phyloP scores from a whole-genome alignment of 345 rosid species.

The Salix udensis region DNA sequence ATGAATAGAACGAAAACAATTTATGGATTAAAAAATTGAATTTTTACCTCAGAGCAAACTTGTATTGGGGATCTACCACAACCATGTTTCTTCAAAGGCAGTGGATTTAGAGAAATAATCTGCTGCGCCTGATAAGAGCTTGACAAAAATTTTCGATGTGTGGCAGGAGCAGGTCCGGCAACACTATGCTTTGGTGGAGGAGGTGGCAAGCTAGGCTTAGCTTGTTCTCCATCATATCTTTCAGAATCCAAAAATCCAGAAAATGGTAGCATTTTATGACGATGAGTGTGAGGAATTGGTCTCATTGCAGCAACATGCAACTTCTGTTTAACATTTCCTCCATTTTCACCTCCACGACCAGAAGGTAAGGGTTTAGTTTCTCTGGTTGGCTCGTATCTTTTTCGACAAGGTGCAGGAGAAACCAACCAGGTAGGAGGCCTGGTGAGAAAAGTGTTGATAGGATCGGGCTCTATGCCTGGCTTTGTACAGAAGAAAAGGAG shows the following conservation, averaged over 20 bases:
- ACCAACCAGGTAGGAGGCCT: slow-evolving; percentile 71
- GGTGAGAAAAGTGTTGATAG: slow-evolving; percentile 29
- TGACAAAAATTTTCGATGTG: slow-evolving; percentile 69
- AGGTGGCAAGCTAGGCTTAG: slow-evolving; percentile 55
- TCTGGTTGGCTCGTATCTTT: slow-evolving; percentile 53
- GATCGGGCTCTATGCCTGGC: slow-evolving; percentile 39
- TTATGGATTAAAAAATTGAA: slow-evolving; percentile 4
- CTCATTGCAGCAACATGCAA: slow-evolving; percentile 69
- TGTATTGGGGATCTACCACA: slow-evolving; percentile 96
- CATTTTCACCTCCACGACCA: slow-evolving; percentile 47
- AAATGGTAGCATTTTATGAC: slow-evolving; percentile 77
- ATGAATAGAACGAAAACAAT: background rate
- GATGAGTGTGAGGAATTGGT: slow-evolving; percentile 83
- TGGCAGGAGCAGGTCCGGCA: slow-evolving; percentile 45
- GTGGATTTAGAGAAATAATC: slow-evolving; percentile 82
- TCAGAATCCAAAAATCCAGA: slow-evolving; percentile 64
- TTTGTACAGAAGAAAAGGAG: slow-evolving; percentile 70
- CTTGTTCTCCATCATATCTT: slow-evolving; percentile 69
- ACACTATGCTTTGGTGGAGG: slow-evolving; percentile 60
- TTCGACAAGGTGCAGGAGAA: slow-evolving; percentile 77
- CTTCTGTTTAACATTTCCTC: slow-evolving; percentile 46
- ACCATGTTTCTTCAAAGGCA: slow-evolving; percentile 94
- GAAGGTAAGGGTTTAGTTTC: slow-evolving; percentile 39
- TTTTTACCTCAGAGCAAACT: slow-evolving; percentile 83
- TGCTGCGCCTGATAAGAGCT: slow-evolving; percentile 89